Evolutionary conservation across 805 yeast genomes (phyloP), one percentile per base, ranked within the genome.

Genomic region (Suhomyces tanzawaensis): DNA sequence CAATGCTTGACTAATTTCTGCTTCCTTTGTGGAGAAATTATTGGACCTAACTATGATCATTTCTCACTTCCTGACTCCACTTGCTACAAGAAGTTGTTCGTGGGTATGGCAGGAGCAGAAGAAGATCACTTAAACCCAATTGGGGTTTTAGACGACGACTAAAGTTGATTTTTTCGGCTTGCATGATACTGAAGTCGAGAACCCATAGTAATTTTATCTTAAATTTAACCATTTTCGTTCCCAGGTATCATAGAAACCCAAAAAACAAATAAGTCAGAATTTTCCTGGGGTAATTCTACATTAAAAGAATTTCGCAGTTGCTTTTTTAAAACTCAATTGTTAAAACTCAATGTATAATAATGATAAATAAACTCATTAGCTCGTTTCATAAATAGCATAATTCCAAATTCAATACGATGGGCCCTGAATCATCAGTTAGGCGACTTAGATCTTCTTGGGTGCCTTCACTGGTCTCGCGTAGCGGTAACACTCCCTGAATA

Each of bases 21-120:
- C 50, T 75, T 72, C 42, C 30, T 77, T 7, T 81, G 86, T 58
- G 81, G 80, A 2, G 49, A 76, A 39, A 46, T 56, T 15, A 54
- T 57, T 4, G 56, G 51, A 5, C 71, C 72, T 36, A 79, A 80
- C 0, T 80, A 81, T 49, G 62, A 56, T 19, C 85, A 81, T 56
- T 81, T 60, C 44, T 67, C 64, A 23, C 64, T 65, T n/a, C 52
- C 57, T 1, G 39, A 36, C 6, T 69, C 72, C 7, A 47, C 53
- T 0, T 81, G 85, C 43, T 76, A 69, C 49, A 71, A 71, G 3
- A 60, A 62, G 37, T 53, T 81, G 22, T 80, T 81, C 45, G 73
- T 74, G 25, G 85, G 85, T 1, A 61, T 62, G 62, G 50, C 57
- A 1, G 67, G 66, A 0, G 29, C 42, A 5, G 53, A 51, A n/a